Evolutionary conservation across 2,329 filamentous ascomycete species (phyloP).

Genomic region (Penicillium italicum): DNA sequence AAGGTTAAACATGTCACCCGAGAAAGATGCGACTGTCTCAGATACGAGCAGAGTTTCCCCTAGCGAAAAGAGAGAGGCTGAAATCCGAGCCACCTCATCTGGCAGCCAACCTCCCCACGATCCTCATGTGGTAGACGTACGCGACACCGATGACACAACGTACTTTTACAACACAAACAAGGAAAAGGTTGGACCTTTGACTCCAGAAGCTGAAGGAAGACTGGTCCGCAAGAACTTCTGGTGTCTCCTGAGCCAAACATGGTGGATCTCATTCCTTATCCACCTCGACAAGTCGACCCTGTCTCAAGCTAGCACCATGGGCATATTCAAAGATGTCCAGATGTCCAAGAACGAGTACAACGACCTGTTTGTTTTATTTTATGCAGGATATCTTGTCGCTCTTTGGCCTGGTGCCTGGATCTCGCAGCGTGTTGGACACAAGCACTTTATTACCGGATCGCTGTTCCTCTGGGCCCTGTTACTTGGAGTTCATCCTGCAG

Average conservation of each 20-base stretch:
- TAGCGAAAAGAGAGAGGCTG: neutral
- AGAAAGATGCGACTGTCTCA: neutral
- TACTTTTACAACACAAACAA: neutral
- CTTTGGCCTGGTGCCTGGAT: neutral
- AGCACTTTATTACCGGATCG: neutral
- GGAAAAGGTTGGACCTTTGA: neutral
- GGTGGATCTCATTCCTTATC: neutral
- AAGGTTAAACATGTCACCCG: neutral
- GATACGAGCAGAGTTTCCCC: neutral
- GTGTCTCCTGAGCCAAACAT: neutral
- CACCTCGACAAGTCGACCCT: neutral
- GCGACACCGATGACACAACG: neutral
- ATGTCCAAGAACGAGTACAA: neutral
- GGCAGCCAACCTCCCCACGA: neutral
- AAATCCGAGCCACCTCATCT: neutral
- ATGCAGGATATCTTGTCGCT: neutral
- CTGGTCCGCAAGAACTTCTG: neutral
- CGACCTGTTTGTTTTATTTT: neutral
- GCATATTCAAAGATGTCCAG: neutral
- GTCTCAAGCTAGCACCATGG: neutral
- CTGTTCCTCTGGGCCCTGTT: neutral
- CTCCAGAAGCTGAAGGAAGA: neutral
- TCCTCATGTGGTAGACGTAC: neutral
- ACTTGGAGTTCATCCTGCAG: neutral
- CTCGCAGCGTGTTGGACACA: neutral